Evolutionary conservation across 768 basidiomycete species (phyloP), one percentile per base, ranked within the genome.

Genomic region (Auriscalpium orientale): DNA sequence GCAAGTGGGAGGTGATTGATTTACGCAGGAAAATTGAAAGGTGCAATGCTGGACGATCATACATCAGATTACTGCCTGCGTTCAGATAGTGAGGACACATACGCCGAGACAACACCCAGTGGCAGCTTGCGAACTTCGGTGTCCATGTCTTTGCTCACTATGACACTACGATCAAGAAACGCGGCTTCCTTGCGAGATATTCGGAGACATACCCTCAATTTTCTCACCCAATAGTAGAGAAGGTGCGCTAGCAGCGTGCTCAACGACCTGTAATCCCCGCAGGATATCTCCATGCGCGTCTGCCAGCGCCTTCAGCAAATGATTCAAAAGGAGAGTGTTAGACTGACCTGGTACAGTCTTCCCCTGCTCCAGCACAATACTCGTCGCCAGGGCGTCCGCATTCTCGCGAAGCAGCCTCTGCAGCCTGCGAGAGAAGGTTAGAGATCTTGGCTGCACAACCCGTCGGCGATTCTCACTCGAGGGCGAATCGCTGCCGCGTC

Each of bases 271-370:
- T 35, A 95, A 75, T 28, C 95, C 95, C 28, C 95, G 89, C 12
- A 93, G 80, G 38, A 99, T 79, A 69, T 99, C 95, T 0, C 95
- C 95, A 61, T 92, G 91, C 0, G 95, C 95, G 72, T 99, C 95
- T 88, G 60, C 35, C 44, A 22, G 10, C 35, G 20, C 18, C 45
- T 22, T 53, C 13, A 28, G 51, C 57, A 4, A 46, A 20, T 44
- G 46, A 35, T 21, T 45, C 45, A 53, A 37, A 33, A 11, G 10
- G 36, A 52, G 68, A 69, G 37, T 16, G 20, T 33, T 46, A n/a
- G 33, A 58, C 71, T 15, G 62, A 89, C 89, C 89, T 60, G 89
- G 82, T 45, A 90, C 71, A 0, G 95, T 99, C 74, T 98, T 98
- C 15, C 95, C 95, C 71, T 98, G 95, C 68, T 98, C 95, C 20